phyloP scores from a whole-genome alignment of 2,329 filamentous ascomycete species.

The Neospermospora avenae region DNA sequence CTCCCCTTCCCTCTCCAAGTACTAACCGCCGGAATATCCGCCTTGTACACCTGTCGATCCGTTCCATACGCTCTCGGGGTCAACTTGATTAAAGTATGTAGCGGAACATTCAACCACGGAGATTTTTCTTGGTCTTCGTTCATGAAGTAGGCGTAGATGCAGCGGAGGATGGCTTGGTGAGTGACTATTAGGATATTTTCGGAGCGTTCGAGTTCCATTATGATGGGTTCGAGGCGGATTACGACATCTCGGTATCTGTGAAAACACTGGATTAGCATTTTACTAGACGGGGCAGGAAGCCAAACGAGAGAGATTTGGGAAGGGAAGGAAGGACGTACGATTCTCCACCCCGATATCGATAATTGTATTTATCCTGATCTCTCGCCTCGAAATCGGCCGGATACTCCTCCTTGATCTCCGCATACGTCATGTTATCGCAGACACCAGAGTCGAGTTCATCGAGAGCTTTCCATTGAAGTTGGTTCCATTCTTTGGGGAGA shows the following conservation, averaged over 20 bases:
- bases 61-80: conserved; percentile 94
- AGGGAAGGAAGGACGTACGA: conserved; percentile 45
- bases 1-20: conserved; percentile 95
- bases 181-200: conserved; percentile 98
- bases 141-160: conserved; percentile 99
- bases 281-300: background rate
- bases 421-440: conserved; percentile 85
- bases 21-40: conserved; percentile 91
- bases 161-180: conserved; percentile 92
- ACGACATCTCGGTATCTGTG: conserved; percentile 86
- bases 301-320: background rate
- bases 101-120: conserved; percentile 97
- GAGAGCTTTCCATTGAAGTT: conserved; percentile 96
- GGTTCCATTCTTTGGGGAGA: conserved; percentile 79
- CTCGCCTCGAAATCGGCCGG: conserved; percentile 94
- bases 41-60: conserved; percentile 80
- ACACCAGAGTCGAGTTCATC: conserved; percentile 96
- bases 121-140: conserved; percentile 89
- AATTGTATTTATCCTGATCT: conserved; percentile 99
- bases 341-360: conserved; percentile 94
- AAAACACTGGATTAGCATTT: too few species aligned
- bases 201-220: conserved; percentile 96
- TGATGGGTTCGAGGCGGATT: conserved; percentile 95
- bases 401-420: conserved; percentile 85
- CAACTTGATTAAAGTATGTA: conserved; percentile 94